Percentiles rank a stretch among this genome's conserved stretches.
Evolutionary conservation across 1,284 basidiomycete genomes (phyloP).

Genomic region (Tilletiopsis washingtonensis): DNA sequence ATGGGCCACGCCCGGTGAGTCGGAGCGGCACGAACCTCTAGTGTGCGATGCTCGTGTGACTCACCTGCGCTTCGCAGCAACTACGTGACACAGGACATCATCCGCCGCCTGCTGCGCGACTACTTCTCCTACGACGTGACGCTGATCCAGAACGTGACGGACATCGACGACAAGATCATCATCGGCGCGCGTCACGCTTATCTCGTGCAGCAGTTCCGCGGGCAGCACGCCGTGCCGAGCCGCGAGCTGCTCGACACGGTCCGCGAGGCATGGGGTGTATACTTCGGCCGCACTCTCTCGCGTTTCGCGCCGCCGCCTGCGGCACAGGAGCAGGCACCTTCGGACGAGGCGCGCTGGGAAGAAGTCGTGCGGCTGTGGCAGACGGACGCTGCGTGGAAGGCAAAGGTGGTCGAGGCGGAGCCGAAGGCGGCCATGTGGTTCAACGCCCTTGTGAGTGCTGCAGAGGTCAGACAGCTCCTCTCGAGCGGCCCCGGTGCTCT

Average conservation of each 20-base stretch:
- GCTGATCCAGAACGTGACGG: constrained; percentile 99
- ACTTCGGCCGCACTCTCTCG: constrained; percentile 33
- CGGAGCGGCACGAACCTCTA: neutral
- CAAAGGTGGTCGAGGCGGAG: constrained; percentile 24
- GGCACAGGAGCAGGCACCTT: constrained; percentile 22
- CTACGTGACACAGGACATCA: constrained; percentile 95
- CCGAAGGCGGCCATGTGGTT: constrained; percentile 45
- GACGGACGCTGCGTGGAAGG: constrained; percentile 30
- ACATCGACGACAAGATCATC: constrained; percentile 95
- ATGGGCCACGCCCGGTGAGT: constrained; percentile 94
- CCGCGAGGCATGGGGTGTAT: constrained; percentile 34
- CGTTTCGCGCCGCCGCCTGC: constrained; percentile 37
- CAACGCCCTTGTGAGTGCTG: constrained; percentile 18
- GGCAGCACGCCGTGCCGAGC: constrained; percentile 11
- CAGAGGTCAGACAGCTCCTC: neutral
- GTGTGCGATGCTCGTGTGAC: neutral
- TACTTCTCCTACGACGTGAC: constrained; percentile 97
- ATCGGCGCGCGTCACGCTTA: constrained; percentile 32
- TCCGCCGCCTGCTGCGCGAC: constrained; percentile 84
- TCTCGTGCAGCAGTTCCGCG: constrained; percentile 54
- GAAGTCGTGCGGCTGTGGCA: constrained; percentile 21
- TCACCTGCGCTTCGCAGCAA: constrained; percentile 56
- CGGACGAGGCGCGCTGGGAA: constrained; percentile 37
- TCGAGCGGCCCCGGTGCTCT: no score
- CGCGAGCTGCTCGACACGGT: constrained; percentile 26